These are phyloP conservation scores for Arctium lappa DNA, from an alignment of 129 eudicot species.

Conservation along the genomic window DNA sequence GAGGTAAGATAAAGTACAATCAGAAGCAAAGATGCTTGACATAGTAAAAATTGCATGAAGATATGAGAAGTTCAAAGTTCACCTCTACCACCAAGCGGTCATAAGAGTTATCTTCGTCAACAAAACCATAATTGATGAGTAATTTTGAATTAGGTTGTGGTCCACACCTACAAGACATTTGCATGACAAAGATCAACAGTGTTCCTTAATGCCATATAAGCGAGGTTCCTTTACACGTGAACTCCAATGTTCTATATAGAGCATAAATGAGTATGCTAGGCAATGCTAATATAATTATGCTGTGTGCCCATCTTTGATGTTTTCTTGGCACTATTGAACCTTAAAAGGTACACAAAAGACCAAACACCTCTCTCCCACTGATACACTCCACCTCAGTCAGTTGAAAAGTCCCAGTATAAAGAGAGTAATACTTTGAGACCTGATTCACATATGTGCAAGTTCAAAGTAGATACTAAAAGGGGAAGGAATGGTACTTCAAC, in stretches of 20 bases:
- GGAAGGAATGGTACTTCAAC: not conserved
- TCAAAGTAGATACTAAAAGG: no score
- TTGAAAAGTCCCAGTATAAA: no score
- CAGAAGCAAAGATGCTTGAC: not conserved
- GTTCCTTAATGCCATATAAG: not conserved
- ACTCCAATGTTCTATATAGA: not conserved
- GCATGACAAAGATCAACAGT: conserved; percentile 1
- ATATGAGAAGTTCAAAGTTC: conserved; percentile 12
- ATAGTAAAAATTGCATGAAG: not conserved
- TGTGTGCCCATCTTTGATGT: not conserved
- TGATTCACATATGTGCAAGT: no score
- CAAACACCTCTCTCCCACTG: no score
- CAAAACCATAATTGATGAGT: conserved; percentile 93
- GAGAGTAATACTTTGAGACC: no score
- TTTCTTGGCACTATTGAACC: no score
- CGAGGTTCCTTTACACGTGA: no score
- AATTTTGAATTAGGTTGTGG: conserved; percentile 97
- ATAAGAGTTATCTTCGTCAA: conserved; percentile 85
- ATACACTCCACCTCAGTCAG: no score
- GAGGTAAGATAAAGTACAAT: conserved; percentile 4
- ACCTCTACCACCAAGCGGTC: conserved; percentile 85
- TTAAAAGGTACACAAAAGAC: no score
- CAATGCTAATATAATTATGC: not conserved
- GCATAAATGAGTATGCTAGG: not conserved
- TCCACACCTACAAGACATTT: conserved; percentile 72